A percentile compares a stretch with the other conserved stretches of the same genome.
Evolutionary conservation across 129 eudicot species (phyloP).

Genomic region (Chrysanthemum makinoi): DNA sequence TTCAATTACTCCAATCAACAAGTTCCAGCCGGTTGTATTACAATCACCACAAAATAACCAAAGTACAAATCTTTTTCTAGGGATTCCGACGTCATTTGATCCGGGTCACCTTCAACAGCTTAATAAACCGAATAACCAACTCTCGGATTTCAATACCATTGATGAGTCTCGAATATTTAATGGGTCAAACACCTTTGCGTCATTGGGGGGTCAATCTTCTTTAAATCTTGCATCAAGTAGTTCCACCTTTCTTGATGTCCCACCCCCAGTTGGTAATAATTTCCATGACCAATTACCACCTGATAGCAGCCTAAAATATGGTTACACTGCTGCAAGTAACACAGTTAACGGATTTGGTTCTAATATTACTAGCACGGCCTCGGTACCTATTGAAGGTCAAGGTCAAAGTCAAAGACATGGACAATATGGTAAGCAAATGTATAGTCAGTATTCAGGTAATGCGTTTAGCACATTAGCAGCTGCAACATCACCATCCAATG

Average conservation of each 20-base stretch:
- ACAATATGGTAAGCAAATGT: conserved; percentile 43
- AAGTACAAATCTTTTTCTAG: conserved; percentile 51
- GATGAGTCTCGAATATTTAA: conserved; percentile 45
- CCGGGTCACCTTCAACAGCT: conserved; percentile 51
- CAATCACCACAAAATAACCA: conserved; percentile 36
- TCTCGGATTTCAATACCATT: conserved; percentile 44
- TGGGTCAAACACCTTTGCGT: conserved; percentile 30
- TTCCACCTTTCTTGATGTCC: conserved; percentile 41
- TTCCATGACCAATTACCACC: conserved; percentile 46
- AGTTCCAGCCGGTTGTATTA: conserved; percentile 49
- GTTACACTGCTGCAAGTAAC: conserved; percentile 38
- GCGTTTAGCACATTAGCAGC: conserved; percentile 38
- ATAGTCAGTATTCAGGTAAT: conserved; percentile 38
- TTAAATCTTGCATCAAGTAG: conserved; percentile 39
- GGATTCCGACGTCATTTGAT: conserved; percentile 58
- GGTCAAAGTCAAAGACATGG: conserved; percentile 49
- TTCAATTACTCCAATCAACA: conserved; percentile 39
- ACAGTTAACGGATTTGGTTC: conserved; percentile 39
- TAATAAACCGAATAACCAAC: conserved; percentile 30
- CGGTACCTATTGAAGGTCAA: conserved; percentile 46
- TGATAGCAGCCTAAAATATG: conserved; percentile 33
- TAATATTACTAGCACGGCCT: conserved; percentile 32
- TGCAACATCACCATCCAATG: conserved; percentile 29
- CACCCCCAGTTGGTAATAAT: conserved; percentile 34
- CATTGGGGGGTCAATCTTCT: conserved; percentile 44